Evolutionary conservation across 345 rosid species (phyloP), one percentile per base, ranked within the genome.

Genomic region (Boechera stricta): DNA sequence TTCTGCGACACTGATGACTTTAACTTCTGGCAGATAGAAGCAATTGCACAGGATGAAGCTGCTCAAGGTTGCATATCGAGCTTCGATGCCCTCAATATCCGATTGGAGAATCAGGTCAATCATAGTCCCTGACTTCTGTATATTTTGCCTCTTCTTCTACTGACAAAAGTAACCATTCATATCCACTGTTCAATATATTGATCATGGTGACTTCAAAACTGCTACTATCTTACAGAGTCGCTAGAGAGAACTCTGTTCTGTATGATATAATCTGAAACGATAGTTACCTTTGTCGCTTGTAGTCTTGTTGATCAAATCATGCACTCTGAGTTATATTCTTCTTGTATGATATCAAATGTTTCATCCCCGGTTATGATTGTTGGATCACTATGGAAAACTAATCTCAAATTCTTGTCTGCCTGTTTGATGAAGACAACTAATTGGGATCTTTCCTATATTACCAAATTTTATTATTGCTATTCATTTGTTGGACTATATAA

Each of bases 91-190:
- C 93, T 92, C 58, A 89, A 95, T 82, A 71, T 89, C 64, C 85
- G 69, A 66, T 71, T 92, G 66, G 98, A 89, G 80, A 85, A 71
- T 83, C 98, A 89, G 97, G 99, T 95, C 2, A 79, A 64, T 53
- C 55, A 52, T 31, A 51, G 59, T 84, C 69, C 52, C 26, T 64
- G 52, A 35, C 53, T 53, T 49, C 28, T 21, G 39, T 16, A 4
- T 71, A 31, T 4, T 31, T 58, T 24, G 31, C 11, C 11, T 54
- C 47, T 53, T 73, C 48, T 29, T 68, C 24, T 54, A 11, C 13
- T 35, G 63, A 32, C 47, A 13, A 42, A 47, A 47, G 10, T 31
- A 44, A 21, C 24, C 36, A 52, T 60, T 33, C 26, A 31, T 31
- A 63, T 11, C 33, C 10, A 12, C 6, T 56, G 11, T 32, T 60